These are phyloP conservation scores for Coemansia sp. DNA, from an alignment of 192 early-diverging fungal species.

Conservation along the genomic window DNA sequence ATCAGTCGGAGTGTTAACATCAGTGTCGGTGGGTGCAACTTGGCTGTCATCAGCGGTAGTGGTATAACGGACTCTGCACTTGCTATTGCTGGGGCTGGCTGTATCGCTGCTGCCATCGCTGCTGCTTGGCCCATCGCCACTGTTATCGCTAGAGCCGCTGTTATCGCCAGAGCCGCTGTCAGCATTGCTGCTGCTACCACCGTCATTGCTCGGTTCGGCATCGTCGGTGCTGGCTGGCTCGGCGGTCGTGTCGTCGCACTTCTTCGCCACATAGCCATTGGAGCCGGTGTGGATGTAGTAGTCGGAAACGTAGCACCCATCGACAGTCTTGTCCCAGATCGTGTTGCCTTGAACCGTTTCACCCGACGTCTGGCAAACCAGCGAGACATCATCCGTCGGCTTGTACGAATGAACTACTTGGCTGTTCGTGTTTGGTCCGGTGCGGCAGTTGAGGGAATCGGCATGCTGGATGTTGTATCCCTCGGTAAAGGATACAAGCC, in stretches of 20 bases:
- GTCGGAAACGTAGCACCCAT: conserved; percentile 53
- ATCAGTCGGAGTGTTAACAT: not conserved
- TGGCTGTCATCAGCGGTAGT: too few species aligned
- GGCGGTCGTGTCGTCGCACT: conserved; percentile 7
- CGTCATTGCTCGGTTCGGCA: not conserved
- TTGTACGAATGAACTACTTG: not conserved
- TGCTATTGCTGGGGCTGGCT: too few species aligned
- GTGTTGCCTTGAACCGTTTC: conserved; percentile 25
- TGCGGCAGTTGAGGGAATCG: conserved; percentile 18
- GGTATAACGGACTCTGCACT: too few species aligned
- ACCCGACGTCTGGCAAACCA: conserved; percentile 40
- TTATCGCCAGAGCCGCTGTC: not conserved
- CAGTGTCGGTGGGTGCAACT: too few species aligned
- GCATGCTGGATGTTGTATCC: conserved; percentile 17
- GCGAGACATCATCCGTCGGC: not conserved
- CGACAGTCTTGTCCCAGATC: conserved; percentile 49
- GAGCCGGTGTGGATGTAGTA: conserved; percentile 47
- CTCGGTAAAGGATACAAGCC: conserved; percentile 5
- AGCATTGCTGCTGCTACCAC: not conserved
- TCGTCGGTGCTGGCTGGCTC: conserved; percentile 1
- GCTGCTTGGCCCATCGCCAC: too few species aligned
- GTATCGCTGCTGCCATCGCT: too few species aligned
- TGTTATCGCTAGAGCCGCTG: too few species aligned
- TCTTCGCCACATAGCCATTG: conserved; percentile 23
- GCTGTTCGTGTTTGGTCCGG: conserved; percentile 8